Percentiles rank a stretch among this genome's conserved stretches.
Conservation (phyloP, 75 land plant species). For the Chamaecyparis obtusa region DNA sequence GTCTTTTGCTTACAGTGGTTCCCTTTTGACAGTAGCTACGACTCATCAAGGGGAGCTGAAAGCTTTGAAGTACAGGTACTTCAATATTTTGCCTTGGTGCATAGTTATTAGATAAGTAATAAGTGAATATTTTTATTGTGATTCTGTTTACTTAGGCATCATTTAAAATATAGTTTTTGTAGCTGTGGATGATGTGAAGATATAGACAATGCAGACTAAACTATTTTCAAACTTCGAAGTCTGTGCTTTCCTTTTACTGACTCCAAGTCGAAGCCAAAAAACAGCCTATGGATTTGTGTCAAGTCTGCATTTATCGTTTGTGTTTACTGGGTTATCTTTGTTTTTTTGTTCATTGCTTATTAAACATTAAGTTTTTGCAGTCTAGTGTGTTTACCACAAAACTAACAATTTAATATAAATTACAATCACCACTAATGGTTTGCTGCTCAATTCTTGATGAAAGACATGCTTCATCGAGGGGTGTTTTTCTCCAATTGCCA, state of each 20-base stretch:
- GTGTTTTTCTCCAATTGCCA: not conserved
- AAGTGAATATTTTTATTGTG: too few species aligned
- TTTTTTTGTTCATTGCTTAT: not conserved
- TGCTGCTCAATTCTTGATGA: not conserved
- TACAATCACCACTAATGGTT: not conserved
- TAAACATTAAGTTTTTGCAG: not conserved
- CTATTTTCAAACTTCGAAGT: too few species aligned
- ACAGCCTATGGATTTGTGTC: too few species aligned
- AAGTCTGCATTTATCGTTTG: too few species aligned
- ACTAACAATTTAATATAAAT: too few species aligned
- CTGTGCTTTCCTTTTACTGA: too few species aligned
- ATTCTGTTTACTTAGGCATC: not conserved
- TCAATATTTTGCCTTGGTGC: not conserved
- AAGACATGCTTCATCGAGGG: not conserved
- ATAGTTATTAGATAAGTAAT: not conserved
- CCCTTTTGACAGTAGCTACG: conserved; percentile 77
- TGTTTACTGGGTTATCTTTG: not conserved
- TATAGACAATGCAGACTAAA: not conserved
- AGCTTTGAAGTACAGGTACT: conserved; percentile 87
- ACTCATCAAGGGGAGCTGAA: conserved; percentile 99
- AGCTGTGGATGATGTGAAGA: not conserved
- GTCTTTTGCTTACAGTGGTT: conserved; percentile 65
- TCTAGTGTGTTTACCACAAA: not conserved
- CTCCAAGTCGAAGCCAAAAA: too few species aligned
- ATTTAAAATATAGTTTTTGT: not conserved